Evolutionary conservation across 148 eudicot species (phyloP), one percentile per base, ranked within the genome.

Genomic region (Heliamphora exappendiculata): DNA sequence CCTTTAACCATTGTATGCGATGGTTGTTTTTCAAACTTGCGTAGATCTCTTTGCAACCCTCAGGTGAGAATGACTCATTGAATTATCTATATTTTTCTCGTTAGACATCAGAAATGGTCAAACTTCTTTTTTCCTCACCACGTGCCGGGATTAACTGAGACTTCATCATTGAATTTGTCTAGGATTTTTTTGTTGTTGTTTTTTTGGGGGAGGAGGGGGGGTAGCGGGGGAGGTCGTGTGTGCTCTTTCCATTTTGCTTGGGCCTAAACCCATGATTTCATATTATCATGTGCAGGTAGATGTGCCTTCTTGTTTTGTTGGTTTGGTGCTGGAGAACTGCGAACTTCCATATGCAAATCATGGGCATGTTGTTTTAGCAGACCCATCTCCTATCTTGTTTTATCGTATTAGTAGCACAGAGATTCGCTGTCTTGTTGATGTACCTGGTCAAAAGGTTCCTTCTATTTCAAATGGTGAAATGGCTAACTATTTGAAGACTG

Each of bases 1-100:
- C 97, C 97, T 77, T 71, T 93, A 55, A 93, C 97, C n/a, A 81
- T 90, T 54, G 97, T 92, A 5, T 92, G 97, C 31, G 97, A 92
- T 85, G 97, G 97, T 33, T 90, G 97, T 75, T 92, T 93, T 76
- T 93, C 97, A 79, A 93, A 93, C 79, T 82, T 93, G 84, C 86
- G 95, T 16, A 87, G 86, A 41, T 82, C 93, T 10, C 95, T 93
- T 73, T 90, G 95, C 84, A 83, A 70, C 7, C 91, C 97, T n/a
- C 82, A 84, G 93, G 97, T 93, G 58, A n/a, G 68, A 22, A 49
- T 66, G 16, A 24, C 47, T 66, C 34, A 16, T n/a, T n/a, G 8
- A 28, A 10, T 49, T 29, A 31, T 24, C 73, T 70, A 14, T 29
- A 17, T 42, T 39, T 73, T 57, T 49, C n/a, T 13, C 34, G 19